Percentiles rank a stretch among this genome's conserved stretches.
These are phyloP conservation scores for Helichrysum umbraculigerum DNA, from an alignment of 129 eudicot species.

Conservation along the genomic window DNA sequence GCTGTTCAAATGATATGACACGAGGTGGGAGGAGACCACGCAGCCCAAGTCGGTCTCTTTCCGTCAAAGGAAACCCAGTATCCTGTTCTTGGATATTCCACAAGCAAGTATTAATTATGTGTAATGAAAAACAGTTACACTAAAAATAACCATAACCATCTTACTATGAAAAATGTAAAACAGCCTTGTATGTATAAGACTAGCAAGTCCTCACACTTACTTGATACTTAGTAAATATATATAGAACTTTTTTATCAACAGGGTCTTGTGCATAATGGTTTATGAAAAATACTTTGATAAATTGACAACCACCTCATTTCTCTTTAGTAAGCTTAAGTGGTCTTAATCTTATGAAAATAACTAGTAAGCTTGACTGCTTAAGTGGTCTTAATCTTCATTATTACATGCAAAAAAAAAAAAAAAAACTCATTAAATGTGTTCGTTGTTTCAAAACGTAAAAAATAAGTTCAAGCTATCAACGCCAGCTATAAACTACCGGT, in stretches of 20 bases:
- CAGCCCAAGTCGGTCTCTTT: constrained; percentile 96
- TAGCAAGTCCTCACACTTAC: background rate
- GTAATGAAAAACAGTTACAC: background rate
- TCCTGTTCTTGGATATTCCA: constrained; percentile 57
- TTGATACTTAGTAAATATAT: background rate
- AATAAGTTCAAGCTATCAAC: background rate
- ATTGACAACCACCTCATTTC: background rate
- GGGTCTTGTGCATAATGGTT: background rate
- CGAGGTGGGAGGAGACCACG: constrained; percentile 99
- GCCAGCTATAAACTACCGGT: no score
- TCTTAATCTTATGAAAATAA: no score
- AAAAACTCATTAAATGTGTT: background rate
- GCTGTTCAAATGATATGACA: constrained; percentile 93
- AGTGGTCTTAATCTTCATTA: constrained; percentile 1
- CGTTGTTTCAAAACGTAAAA: background rate
- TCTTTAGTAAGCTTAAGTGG: background rate
- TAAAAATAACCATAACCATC: constrained; percentile 6
- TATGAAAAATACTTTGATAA: background rate
- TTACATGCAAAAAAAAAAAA: no score
- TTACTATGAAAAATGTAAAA: background rate
- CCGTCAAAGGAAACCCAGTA: constrained; percentile 95
- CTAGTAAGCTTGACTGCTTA: no score
- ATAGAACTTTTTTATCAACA: background rate
- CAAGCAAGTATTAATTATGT: constrained; percentile 7
- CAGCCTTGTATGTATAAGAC: background rate